Evolutionary conservation across 257 asterid genomes (phyloP).

Genomic region (Petunia secreta): DNA sequence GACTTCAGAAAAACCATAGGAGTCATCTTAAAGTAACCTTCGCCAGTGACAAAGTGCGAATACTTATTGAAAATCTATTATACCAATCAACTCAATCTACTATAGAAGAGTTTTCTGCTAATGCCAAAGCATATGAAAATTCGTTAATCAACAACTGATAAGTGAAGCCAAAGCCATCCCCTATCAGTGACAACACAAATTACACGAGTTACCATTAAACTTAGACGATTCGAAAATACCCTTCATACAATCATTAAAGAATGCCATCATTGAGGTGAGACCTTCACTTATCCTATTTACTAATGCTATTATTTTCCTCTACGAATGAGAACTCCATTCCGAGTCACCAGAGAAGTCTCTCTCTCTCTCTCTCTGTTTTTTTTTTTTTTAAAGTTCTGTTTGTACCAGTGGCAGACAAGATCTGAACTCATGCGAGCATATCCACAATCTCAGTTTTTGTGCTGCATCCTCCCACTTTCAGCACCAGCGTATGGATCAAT

Average conservation of each 20-base stretch:
- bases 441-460: conserved; percentile 69
- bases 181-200: neutral
- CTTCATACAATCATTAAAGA: too few species aligned
- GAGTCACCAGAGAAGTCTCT: neutral
- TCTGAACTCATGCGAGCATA: conserved; percentile 16
- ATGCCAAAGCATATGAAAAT: neutral
- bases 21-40: neutral
- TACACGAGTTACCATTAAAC: neutral
- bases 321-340: neutral
- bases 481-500: conserved; percentile 93
- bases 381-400: neutral
- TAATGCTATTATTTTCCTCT: neutral
- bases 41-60: neutral
- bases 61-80: conserved; percentile 1
- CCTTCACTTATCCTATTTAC: neutral
- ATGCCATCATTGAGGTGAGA: neutral
- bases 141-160: neutral
- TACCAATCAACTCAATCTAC: neutral
- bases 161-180: neutral
- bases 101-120: neutral
- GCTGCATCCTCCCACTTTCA: conserved; percentile 89
- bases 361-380: neutral
- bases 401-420: neutral
- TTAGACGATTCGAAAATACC: too few species aligned
- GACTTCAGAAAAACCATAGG: too few species aligned